A percentile compares a stretch with the other conserved stretches of the same genome.
Evolutionary conservation across 2,329 filamentous ascomycete genomes (phyloP).

Genomic region (Eurotiales sp.): DNA sequence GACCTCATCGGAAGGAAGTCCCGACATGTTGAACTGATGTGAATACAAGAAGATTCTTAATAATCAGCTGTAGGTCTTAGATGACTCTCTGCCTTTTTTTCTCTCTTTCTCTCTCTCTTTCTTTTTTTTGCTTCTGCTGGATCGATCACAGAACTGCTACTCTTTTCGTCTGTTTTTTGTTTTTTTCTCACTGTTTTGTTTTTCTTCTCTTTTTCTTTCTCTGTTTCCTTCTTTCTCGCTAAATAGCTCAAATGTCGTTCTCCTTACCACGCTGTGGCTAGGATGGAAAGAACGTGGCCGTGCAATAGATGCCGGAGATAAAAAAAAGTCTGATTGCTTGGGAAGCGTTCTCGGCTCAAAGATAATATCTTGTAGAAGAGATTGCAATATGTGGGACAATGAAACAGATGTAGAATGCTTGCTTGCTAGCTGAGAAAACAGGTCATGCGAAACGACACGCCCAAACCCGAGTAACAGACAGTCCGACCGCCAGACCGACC

Average conservation of each 20-base stretch:
- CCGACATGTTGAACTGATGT: slow-evolving; percentile 51
- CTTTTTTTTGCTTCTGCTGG: slow-evolving; percentile 17
- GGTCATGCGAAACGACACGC: slow-evolving; percentile 30
- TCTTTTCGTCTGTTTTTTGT: background rate
- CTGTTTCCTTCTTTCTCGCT: slow-evolving; percentile 7
- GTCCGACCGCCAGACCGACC: too few relatives aligned
- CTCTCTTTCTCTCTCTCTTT: slow-evolving; percentile 17
- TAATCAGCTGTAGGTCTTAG: slow-evolving; percentile 1
- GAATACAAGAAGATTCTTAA: background rate
- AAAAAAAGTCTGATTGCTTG: slow-evolving; percentile 14
- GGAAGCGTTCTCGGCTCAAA: background rate
- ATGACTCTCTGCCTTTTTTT: slow-evolving; percentile 16
- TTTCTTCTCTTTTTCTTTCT: slow-evolving; percentile 12
- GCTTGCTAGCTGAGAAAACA: slow-evolving; percentile 43
- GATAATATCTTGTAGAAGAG: slow-evolving; percentile 27
- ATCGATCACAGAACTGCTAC: too few relatives aligned
- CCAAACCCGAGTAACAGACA: slow-evolving; percentile 23
- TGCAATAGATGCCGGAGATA: slow-evolving; percentile 10
- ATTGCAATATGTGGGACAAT: slow-evolving; percentile 15
- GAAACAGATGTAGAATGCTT: slow-evolving; percentile 43
- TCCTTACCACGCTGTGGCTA: slow-evolving; percentile 5
- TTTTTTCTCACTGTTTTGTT: slow-evolving; percentile 9
- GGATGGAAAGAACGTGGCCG: slow-evolving; percentile 8
- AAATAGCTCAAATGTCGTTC: slow-evolving; percentile 7
- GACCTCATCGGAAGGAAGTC: slow-evolving; percentile 70